A percentile compares a stretch with the other conserved stretches of the same genome.
These are phyloP conservation scores for Rhodotorula mucilaginosa DNA, from an alignment of 1,284 basidiomycete genomes.

Conservation along the genomic window DNA sequence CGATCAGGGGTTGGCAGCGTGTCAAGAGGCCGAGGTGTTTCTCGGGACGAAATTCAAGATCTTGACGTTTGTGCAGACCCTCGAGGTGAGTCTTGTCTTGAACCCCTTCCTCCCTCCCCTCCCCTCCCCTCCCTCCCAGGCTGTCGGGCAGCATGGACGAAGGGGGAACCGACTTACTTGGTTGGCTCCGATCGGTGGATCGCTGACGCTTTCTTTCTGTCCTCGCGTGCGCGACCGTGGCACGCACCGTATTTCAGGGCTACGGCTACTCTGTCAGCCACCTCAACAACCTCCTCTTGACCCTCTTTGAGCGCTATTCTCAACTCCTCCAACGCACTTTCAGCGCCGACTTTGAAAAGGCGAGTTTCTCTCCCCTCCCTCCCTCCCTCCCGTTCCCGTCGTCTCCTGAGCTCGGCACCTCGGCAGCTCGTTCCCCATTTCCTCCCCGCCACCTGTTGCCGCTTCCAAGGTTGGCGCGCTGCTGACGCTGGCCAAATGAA, in stretches of 20 bases:
- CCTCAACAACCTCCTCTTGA: constrained; percentile 78
- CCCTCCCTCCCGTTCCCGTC: background rate
- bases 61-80: constrained; percentile 83
- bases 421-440: background rate
- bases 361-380: constrained; percentile 47
- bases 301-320: constrained; percentile 87
- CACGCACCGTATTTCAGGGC: constrained; percentile 55
- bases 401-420: background rate
- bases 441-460: background rate
- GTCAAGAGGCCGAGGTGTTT: constrained; percentile 79
- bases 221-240: too few relatives aligned
- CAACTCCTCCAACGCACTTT: constrained; percentile 80
- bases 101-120: background rate
- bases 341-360: constrained; percentile 73
- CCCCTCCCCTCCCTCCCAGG: background rate
- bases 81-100: constrained; percentile 66
- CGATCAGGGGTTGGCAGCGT: constrained; percentile 67
- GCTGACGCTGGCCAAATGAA: too few relatives aligned
- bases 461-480: too few relatives aligned
- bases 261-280: constrained; percentile 80
- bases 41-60: constrained; percentile 80
- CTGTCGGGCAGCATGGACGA: background rate
- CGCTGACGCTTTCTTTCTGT: too few relatives aligned
- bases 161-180: too few relatives aligned
- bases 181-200: too few relatives aligned